These are phyloP conservation scores for Lumnitzera littorea DNA, from an alignment of 345 rosid species.

Conservation along the genomic window DNA sequence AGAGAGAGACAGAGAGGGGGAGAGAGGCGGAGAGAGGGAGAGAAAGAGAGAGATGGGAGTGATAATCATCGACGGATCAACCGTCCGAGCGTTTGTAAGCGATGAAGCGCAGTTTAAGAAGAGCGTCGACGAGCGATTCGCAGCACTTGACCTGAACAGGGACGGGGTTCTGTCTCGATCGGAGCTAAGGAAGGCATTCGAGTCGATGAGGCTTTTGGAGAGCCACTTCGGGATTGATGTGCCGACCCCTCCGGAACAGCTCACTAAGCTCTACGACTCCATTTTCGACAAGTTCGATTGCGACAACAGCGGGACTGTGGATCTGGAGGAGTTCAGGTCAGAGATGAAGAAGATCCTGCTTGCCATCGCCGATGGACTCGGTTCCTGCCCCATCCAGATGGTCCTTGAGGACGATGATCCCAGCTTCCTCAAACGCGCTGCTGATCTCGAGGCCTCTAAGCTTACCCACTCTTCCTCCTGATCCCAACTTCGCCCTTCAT, in stretches of 20 bases:
- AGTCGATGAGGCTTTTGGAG: constrained; percentile 24
- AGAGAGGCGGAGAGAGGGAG: constrained; percentile 4
- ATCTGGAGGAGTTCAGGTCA: constrained; percentile 14
- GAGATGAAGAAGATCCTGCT: constrained; percentile 25
- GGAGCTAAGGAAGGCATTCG: constrained; percentile 18
- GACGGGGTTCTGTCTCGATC: constrained; percentile 20
- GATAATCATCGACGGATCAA: constrained; percentile 18
- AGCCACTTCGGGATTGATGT: constrained; percentile 20
- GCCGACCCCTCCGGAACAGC: constrained; percentile 16
- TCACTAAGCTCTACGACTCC: constrained; percentile 15
- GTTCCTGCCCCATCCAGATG: constrained; percentile 21
- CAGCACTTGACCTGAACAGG: constrained; percentile 12
- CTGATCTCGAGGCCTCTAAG: constrained; percentile 19
- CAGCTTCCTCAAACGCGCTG: constrained; percentile 20
- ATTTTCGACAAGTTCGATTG: constrained; percentile 21
- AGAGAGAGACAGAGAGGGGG: not conserved
- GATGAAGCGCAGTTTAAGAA: constrained; percentile 15
- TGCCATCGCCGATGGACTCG: constrained; percentile 22
- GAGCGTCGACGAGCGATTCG: constrained; percentile 15
- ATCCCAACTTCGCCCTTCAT: too few species aligned
- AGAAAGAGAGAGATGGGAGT: constrained; percentile 9
- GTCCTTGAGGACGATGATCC: constrained; percentile 19
- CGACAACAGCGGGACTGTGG: constrained; percentile 16
- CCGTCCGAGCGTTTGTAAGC: constrained; percentile 15
- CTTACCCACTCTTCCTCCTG: not conserved